These are phyloP conservation scores for Pseudogymnoascus pannorum DNA, from an alignment of 2,329 filamentous ascomycete genomes.

Conservation along the genomic window DNA sequence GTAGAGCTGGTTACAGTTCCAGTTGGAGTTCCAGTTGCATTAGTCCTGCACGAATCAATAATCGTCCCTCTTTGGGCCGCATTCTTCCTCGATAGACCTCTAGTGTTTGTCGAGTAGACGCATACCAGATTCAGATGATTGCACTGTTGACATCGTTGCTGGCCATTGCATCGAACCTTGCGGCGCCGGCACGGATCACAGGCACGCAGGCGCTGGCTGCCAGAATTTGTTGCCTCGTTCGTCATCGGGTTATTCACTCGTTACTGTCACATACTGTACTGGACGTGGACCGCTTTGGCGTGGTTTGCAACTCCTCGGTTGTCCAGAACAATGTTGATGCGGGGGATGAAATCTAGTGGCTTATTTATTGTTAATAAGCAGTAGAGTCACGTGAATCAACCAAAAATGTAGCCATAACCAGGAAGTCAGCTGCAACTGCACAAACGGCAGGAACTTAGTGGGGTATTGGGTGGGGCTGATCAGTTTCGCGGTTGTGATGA, in stretches of 20 bases:
- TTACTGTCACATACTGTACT: background rate
- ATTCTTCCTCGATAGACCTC: constrained; percentile 26
- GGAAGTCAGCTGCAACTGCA: too few species aligned
- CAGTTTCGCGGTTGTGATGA: constrained; percentile 15
- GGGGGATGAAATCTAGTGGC: background rate
- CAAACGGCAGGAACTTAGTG: constrained; percentile 11
- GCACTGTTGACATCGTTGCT: constrained; percentile 37
- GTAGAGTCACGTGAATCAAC: too few species aligned
- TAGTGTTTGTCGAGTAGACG: constrained; percentile 34
- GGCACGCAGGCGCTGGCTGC: constrained; percentile 28
- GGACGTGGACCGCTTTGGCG: background rate
- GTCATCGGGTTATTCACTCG: background rate
- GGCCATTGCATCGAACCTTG: constrained; percentile 52
- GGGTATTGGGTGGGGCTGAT: constrained; percentile 14
- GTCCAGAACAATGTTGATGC: background rate
- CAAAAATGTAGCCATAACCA: too few species aligned
- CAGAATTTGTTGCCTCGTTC: background rate
- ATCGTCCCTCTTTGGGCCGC: constrained; percentile 34
- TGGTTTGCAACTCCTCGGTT: background rate
- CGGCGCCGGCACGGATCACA: constrained; percentile 53
- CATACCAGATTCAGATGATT: constrained; percentile 38
- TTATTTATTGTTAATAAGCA: background rate
- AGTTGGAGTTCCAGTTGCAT: constrained; percentile 2
- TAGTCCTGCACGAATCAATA: constrained; percentile 33
- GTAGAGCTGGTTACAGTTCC: background rate